Base-by-base conservation (phyloP, 371 early-diverging fungal species). In the Blakeslea trispora region DNA sequence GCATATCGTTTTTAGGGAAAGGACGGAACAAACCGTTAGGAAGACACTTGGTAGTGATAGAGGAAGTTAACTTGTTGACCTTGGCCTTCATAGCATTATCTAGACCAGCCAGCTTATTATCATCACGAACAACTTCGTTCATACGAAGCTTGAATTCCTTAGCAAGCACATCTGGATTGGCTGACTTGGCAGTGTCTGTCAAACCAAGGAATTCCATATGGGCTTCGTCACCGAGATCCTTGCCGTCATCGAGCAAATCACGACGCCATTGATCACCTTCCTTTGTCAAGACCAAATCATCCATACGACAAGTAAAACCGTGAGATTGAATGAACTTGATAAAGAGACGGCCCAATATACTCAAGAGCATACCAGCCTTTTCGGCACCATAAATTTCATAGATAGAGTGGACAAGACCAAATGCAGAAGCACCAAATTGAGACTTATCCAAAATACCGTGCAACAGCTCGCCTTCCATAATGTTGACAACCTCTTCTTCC, bases 231-330 rank as follows among this genome's bases (percentile, higher is more conserved):
- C 92, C 92, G 24, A 84, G 69, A 15, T 74, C 70, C 46, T 74
- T 68, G 50, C 84, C 83, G 45, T 69, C 64, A 13, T 72, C 56
- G 61, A 85, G 59, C 31, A 95, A 73, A 47, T 89, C 85, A 28
- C 85, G 81, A 64, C 95, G 85, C 66, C 85, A 81, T 45, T 75
- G 67, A 59, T 95, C 90, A 56, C 97, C 99, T 61, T 87, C 85
- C 4, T 55, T 71, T 7, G 91, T 97, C 37, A 99, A 77, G 21
- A 85, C 72, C 81, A 99, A 84, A 87, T 99, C 99, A 68, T 99
- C 99, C 94, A 99, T 98, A 59, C 99, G 87, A 77, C 99, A 96
- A 37, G 96, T 91, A 77, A 98, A 98, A 17, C 98, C 99, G 53
- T 83, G 83, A 47, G 81, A 76, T 72, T 96, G 95, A n/a, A 95